Conservation (phyloP, 805 yeast species). For the Kodamaea restingae region DNA sequence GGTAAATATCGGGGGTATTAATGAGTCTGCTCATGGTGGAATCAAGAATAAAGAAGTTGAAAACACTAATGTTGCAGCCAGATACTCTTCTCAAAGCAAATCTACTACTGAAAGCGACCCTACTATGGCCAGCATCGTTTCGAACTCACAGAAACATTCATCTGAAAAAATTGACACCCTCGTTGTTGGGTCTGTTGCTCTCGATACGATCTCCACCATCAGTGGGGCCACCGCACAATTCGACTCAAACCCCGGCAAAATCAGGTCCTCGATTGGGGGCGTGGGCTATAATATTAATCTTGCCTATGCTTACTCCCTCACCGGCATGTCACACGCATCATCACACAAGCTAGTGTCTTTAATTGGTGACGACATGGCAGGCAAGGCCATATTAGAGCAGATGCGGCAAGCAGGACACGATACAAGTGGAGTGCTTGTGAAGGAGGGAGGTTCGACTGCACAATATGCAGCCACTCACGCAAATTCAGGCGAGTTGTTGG, state of each 20-base stretch:
- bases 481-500: conserved; percentile 54
- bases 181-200: conserved; percentile 72
- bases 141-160: no score
- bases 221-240: conserved; percentile 21
- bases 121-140: no score
- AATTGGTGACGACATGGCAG: conserved; percentile 59
- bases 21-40: no score
- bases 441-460: conserved; percentile 43
- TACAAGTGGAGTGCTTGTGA: conserved; percentile 37
- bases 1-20: no score
- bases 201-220: conserved; percentile 62
- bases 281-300: conserved; percentile 76
- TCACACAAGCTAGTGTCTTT: conserved; percentile 48
- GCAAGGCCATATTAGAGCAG: conserved; percentile 33
- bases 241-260: conserved; percentile 74
- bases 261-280: conserved; percentile 65
- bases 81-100: not conserved
- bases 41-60: no score
- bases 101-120: no score
- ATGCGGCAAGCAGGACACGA: conserved; percentile 27
- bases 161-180: conserved; percentile 14
- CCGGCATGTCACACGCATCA: not conserved
- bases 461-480: conserved; percentile 72
- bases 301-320: conserved; percentile 45
- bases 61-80: not conserved